These are phyloP conservation scores for Geotrichum citri-aurantii DNA, from an alignment of 1,139 yeast species.

Conservation along the genomic window DNA sequence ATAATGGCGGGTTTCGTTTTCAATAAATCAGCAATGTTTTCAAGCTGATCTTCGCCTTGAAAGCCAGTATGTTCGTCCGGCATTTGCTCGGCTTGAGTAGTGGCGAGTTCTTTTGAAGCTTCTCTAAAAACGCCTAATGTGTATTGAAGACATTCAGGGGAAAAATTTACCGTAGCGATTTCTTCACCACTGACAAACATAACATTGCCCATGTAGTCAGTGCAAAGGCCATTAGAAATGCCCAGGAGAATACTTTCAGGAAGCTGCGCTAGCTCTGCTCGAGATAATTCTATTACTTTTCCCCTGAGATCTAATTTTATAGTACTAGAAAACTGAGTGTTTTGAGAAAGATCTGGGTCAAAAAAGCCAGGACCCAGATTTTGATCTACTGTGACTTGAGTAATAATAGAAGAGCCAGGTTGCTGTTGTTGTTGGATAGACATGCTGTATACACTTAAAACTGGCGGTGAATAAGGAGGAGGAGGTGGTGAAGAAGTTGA, in stretches of 20 bases:
- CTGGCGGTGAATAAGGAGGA: slow-evolving; percentile 32
- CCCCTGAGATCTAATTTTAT: slow-evolving; percentile 57
- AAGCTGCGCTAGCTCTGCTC: slow-evolving; percentile 83
- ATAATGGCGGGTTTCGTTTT: slow-evolving; percentile 85
- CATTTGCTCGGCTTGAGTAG: not conserved
- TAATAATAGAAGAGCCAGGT: slow-evolving; percentile 28
- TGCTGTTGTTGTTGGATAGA: slow-evolving; percentile 24
- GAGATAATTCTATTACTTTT: slow-evolving; percentile 56
- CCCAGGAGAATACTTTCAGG: slow-evolving; percentile 89
- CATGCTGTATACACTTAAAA: slow-evolving; percentile 26
- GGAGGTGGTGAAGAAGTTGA: slow-evolving; percentile 22
- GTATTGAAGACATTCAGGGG: slow-evolving; percentile 79
- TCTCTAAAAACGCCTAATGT: slow-evolving; percentile 60
- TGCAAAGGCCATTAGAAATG: slow-evolving; percentile 75
- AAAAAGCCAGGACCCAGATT: slow-evolving; percentile 11
- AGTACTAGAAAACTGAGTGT: slow-evolving; percentile 6
- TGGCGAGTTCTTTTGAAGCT: slow-evolving; percentile 64
- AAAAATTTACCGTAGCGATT: slow-evolving; percentile 58
- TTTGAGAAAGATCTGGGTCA: slow-evolving; percentile 4
- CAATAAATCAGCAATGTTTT: slow-evolving; percentile 51
- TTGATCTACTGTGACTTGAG: slow-evolving; percentile 31
- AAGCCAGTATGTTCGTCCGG: not conserved
- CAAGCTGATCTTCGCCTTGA: slow-evolving; percentile 1
- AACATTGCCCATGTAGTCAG: slow-evolving; percentile 76
- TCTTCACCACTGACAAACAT: slow-evolving; percentile 49